Base-by-base conservation (phyloP, 192 early-diverging fungal genomes). In the Coemansia sp. region DNA sequence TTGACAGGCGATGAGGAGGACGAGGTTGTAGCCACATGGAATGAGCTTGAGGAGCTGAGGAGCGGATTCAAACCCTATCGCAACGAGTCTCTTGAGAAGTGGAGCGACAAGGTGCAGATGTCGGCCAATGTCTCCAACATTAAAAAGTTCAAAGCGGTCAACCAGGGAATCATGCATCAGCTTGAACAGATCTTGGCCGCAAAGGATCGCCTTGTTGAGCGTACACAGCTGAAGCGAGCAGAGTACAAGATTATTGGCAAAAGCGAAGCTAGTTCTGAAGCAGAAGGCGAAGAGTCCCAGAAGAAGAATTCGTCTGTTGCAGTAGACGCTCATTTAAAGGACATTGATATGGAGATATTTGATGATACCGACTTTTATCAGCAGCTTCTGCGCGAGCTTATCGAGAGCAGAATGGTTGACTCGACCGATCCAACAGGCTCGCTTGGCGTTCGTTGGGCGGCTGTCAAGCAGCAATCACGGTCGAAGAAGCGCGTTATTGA, bases 331-430 rank as follows among this genome's bases (percentile, higher is more conserved):
- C 94, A 97, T 63, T 64, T 83, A 11, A 74, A 75, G 37, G 70
- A 83, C 20, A 74, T 60, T 0, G 76, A 83, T 38, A 65, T 77
- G 11, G 92, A 98, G 59, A 90, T 99, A 39, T 99, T 97, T 84
- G 97, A 99, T 70, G 97, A 99, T 69, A 86, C 88, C 1, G 97
- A 99, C 77, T 99, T 94, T 75, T 99, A 99, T 76, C 91, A 94
- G 68, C 92, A 94, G 59, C 85, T 95, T 51, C 69, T 99, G 64
- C 92, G 95, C 51, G 97, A 99, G 83, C 78, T 99, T 61, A 96
- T 99, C 51, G 97, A 99, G 74, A 91, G 88, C 58, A 86, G 94
- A 37, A 95, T 96, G 93, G 87, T 89, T 9, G 92, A 95, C 64
- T 90, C 90, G 17, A 94, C 97, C 69, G 95, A 97, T 53, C 92